Evolutionary conservation across 2,329 filamentous ascomycete genomes (phyloP).

Genomic region (Magnaporthiopsis incrustans): DNA sequence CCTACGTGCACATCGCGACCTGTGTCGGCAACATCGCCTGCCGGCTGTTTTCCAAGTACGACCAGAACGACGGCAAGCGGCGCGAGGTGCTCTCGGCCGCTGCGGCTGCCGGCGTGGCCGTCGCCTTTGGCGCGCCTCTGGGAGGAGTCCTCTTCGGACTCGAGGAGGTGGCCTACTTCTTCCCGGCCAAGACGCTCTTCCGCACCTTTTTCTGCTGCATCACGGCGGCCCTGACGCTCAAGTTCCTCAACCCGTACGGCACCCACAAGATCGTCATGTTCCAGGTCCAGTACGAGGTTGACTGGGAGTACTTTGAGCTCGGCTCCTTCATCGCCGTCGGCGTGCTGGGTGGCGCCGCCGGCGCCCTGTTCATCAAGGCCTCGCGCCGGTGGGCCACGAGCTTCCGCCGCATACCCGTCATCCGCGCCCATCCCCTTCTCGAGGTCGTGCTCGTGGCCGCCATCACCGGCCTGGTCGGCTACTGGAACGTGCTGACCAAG

Average conservation of each 20-base stretch:
- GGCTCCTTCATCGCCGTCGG: slow-evolving; percentile 79
- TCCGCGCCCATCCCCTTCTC: slow-evolving; percentile 76
- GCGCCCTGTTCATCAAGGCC: slow-evolving; percentile 94
- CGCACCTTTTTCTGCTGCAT: slow-evolving; percentile 98
- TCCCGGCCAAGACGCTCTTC: slow-evolving; percentile 94
- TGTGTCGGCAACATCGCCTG: slow-evolving; percentile 94
- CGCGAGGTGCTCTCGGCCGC: slow-evolving; percentile 90
- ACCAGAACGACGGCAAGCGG: slow-evolving; percentile 86
- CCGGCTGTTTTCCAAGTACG: slow-evolving; percentile 90
- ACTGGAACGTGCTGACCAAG: slow-evolving; percentile 89
- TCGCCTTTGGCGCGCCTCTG: slow-evolving; percentile 83
- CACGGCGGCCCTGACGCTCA: slow-evolving; percentile 79
- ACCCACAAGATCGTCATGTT: slow-evolving; percentile 97
- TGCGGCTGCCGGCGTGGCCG: slow-evolving; percentile 83
- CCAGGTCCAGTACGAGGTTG: slow-evolving; percentile 79
- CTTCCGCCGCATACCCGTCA: slow-evolving; percentile 71
- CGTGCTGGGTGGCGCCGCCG: slow-evolving; percentile 72
- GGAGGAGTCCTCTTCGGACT: slow-evolving; percentile 88
- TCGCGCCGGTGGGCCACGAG: slow-evolving; percentile 82
- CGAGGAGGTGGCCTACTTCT: slow-evolving; percentile 96
- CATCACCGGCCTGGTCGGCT: slow-evolving; percentile 75
- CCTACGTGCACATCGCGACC: slow-evolving; percentile 94
- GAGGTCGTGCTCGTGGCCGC: slow-evolving; percentile 86
- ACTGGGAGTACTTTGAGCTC: slow-evolving; percentile 94
- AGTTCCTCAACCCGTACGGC: slow-evolving; percentile 92